These are phyloP conservation scores for Volvox reticuliferus DNA, from an alignment of 139 green algal genomes.

Conservation along the genomic window DNA sequence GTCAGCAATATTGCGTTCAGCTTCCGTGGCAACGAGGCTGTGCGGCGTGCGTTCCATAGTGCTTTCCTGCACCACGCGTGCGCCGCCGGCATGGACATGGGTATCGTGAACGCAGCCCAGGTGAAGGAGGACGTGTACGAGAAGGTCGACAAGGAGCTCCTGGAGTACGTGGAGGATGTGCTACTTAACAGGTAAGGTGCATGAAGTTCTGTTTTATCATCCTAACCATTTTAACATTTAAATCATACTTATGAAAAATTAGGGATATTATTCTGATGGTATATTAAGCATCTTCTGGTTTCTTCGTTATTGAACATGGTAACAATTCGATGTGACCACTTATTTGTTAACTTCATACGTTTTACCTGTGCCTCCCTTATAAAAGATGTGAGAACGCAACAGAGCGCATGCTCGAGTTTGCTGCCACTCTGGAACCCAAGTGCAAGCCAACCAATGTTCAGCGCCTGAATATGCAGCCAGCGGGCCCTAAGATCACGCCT, in stretches of 20 bases:
- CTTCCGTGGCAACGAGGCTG: conserved; percentile 98
- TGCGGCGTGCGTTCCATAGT: conserved; percentile 94
- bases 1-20: conserved; percentile 99
- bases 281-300: too few relatives aligned
- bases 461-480: conserved; percentile 46
- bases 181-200: conserved; percentile 88
- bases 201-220: too few relatives aligned
- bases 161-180: conserved; percentile 97
- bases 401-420: conserved; percentile 96
- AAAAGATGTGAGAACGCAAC: conserved; percentile 92
- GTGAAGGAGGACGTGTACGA: conserved; percentile 95
- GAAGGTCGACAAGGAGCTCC: conserved; percentile 98
- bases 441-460: conserved; percentile 45
- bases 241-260: too few relatives aligned
- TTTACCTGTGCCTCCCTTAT: too few relatives aligned
- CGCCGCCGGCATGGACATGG: conserved; percentile 99
- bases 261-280: too few relatives aligned
- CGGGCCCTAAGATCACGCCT: conserved; percentile 54
- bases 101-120: conserved; percentile 97
- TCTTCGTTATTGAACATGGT: too few relatives aligned
- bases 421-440: conserved; percentile 62
- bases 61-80: conserved; percentile 97
- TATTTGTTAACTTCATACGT: too few relatives aligned
- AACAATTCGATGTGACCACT: too few relatives aligned
- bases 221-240: too few relatives aligned